These are phyloP conservation scores for Suillus fuscotomentosus DNA, from an alignment of 768 basidiomycete genomes.

Conservation along the genomic window DNA sequence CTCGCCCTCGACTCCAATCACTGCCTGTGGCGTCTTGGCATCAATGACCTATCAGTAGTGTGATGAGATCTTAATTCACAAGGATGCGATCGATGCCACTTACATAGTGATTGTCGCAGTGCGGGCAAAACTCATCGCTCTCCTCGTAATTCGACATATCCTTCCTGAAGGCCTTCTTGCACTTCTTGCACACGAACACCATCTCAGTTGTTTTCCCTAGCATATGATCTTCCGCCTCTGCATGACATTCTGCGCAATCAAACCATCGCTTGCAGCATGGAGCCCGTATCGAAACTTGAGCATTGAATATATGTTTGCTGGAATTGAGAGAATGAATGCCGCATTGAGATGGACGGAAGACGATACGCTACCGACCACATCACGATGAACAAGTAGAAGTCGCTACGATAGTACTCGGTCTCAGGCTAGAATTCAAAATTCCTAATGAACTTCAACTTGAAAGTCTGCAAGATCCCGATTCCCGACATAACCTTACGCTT, in stretches of 20 bases:
- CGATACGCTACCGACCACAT: conserved; percentile 27
- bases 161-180: conserved; percentile 95
- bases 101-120: conserved; percentile 98
- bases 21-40: conserved; percentile 86
- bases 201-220: conserved; percentile 81
- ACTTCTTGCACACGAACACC: conserved; percentile 83
- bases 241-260: conserved; percentile 96
- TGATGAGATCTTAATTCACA: not conserved
- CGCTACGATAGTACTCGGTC: not conserved
- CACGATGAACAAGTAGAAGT: not conserved
- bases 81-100: conserved; percentile 21
- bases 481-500: not conserved
- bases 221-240: conserved; percentile 72
- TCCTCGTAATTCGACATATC: conserved; percentile 92
- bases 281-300: conserved; percentile 93
- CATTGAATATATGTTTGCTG: conserved; percentile 96
- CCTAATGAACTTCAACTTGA: not conserved
- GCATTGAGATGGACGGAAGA: not conserved
- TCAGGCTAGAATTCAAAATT: not conserved
- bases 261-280: conserved; percentile 98
- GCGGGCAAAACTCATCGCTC: conserved; percentile 96
- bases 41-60: conserved; percentile 68
- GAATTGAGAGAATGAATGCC: conserved; percentile 3
- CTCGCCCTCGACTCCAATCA: conserved; percentile 86
- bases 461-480: not conserved